Evolutionary conservation across 768 basidiomycete species (phyloP), one percentile per base, ranked within the genome.

Genomic region (Agaricus subrufescens): DNA sequence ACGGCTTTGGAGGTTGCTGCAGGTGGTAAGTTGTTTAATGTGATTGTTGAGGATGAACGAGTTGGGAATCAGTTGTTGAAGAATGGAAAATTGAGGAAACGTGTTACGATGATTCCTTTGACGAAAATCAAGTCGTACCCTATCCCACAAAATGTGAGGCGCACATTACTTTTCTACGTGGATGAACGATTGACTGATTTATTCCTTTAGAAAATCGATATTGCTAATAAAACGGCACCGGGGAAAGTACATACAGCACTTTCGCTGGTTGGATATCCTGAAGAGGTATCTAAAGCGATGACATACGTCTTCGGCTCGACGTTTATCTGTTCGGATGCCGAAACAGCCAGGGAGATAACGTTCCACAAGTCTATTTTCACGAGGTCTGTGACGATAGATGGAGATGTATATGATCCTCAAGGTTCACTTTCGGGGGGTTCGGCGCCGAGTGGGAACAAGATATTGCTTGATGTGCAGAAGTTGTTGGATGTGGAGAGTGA

Each of bases 391-490:
- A 99, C 97, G 6, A 76, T 97, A 23, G 87, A 92, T 2, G 97
- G 97, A 2, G 97, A 98, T 65, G 84, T 97, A 10, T 98, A 99
- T 68, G 97, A 99, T 60, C 96, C 97, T 2, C 89, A 89, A 7
- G 96, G 96, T 6, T 95, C 91, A 0, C 82, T 99, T 19, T 91
- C 87, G 19, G 97, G 97, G 4, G 97, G 97, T 1, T 83, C 93
- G 1, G 86, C 93, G 0, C 91, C 94, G 0, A 87, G 75, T 58
- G 77, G 84, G 25, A 85, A 79, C 31, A 89, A 90, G 1, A 75
- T 87, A 3, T 75, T 98, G 15, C 72, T 96, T 50, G 84, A 85
- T 60, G 93, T 94, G 0, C 94, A 96, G 66, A 86, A 93, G 65
- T 71, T 98, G 40, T 69, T 89, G 27, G 82, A 79, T 8, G 78